phyloP scores from a whole-genome alignment of 2,329 filamentous ascomycete genomes.

The Xylaria sp. region DNA sequence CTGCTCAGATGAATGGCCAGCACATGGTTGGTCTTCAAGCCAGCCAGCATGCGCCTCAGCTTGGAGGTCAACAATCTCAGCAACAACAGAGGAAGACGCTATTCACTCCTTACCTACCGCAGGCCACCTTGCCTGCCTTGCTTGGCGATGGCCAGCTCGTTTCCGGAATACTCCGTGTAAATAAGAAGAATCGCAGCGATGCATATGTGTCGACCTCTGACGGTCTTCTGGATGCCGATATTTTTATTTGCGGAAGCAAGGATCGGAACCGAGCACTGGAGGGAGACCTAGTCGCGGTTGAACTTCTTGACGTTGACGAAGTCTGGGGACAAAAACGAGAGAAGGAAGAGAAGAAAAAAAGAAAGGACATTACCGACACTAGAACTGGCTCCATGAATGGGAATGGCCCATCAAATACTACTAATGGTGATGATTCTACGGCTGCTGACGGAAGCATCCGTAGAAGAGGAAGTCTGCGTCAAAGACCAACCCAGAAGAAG shows the following conservation, averaged over 20 bases:
- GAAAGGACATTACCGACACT: slow-evolving; percentile 97
- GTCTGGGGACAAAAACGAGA: slow-evolving; percentile 99
- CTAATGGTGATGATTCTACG: slow-evolving; percentile 69
- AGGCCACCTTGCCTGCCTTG: slow-evolving; percentile 90
- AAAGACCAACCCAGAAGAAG: slow-evolving; percentile 99
- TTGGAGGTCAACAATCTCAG: slow-evolving; percentile 75
- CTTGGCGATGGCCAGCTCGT: slow-evolving; percentile 93
- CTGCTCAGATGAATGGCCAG: slow-evolving; percentile 83
- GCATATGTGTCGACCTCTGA: slow-evolving; percentile 96
- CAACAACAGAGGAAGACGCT: slow-evolving; percentile 97
- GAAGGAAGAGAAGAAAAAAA: slow-evolving; percentile 99
- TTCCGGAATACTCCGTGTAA: slow-evolving; percentile 94
- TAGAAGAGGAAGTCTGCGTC: slow-evolving; percentile 91
- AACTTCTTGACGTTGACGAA: slow-evolving; percentile 96
- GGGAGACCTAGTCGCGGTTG: slow-evolving; percentile 93
- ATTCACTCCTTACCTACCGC: slow-evolving; percentile 96
- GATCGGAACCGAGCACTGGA: slow-evolving; percentile 97
- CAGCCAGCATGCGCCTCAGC: slow-evolving; percentile 77
- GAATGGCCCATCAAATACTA: slow-evolving; percentile 71
- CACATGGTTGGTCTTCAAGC: slow-evolving; percentile 74
- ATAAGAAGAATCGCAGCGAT: slow-evolving; percentile 99
- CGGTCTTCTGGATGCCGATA: slow-evolving; percentile 89
- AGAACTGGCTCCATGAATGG: slow-evolving; percentile 80
- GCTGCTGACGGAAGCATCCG: slow-evolving; percentile 85
- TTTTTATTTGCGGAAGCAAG: slow-evolving; percentile 99